A percentile compares a stretch with the other conserved stretches of the same genome.
Conservation (phyloP, 179 eudicot species). For the Kewa caespitosa region DNA sequence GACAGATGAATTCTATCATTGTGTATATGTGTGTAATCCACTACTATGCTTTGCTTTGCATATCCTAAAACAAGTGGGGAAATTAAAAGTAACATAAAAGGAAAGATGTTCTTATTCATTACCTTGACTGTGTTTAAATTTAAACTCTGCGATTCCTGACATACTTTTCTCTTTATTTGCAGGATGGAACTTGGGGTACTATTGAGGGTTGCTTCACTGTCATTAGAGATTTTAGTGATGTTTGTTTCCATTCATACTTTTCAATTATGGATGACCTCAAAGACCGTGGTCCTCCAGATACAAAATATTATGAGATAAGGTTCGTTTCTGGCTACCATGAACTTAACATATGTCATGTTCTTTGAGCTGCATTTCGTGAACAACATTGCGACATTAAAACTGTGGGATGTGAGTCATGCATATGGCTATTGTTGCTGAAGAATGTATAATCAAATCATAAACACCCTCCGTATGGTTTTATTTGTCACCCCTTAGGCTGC, state of each 20-base stretch:
- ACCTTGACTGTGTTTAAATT: not conserved
- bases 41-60: not conserved
- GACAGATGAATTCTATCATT: slow-evolving; percentile 57
- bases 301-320: slow-evolving; percentile 81
- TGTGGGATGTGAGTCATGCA: not conserved
- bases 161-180: slow-evolving; percentile 21
- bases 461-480: too few species aligned
- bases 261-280: slow-evolving; percentile 73
- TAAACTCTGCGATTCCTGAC: not conserved
- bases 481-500: too few species aligned
- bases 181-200: slow-evolving; percentile 93
- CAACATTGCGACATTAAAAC: not conserved
- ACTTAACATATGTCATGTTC: not conserved
- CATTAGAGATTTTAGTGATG: slow-evolving; percentile 65
- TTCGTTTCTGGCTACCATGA: slow-evolving; percentile 29
- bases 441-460: too few species aligned
- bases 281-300: slow-evolving; percentile 53
- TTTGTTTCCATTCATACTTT: slow-evolving; percentile 79
- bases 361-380: not conserved
- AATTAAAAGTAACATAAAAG: not conserved
- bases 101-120: not conserved
- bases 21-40: slow-evolving; percentile 54
- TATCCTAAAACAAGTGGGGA: not conserved
- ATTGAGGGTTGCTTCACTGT: slow-evolving; percentile 55
- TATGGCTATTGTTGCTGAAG: not conserved